Evolutionary conservation across 108 stramenopile species (phyloP).

Genomic region (Pseudonitzschia delicatissima): DNA sequence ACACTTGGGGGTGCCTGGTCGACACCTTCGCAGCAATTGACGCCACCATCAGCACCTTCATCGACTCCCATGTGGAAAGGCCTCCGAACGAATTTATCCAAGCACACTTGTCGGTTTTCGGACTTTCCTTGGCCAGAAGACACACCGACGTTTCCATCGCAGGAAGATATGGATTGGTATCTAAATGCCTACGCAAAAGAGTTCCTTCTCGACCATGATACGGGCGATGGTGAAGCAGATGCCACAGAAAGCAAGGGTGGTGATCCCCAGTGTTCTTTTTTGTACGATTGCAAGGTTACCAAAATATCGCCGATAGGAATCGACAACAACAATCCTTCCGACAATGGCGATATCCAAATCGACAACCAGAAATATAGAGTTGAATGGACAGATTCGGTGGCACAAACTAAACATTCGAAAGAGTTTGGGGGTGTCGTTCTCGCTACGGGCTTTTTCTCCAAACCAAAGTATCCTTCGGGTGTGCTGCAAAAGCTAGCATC

Average conservation of each 20-base stretch:
- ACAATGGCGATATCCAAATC: too few species aligned
- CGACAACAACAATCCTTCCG: not conserved
- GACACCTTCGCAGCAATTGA: conserved; percentile 3
- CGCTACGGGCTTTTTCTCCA: conserved; percentile 66
- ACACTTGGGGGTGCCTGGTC: conserved; percentile 60
- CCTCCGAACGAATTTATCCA: conserved; percentile 63
- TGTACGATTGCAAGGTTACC: conserved; percentile 3
- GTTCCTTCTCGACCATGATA: conserved; percentile 26
- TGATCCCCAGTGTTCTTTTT: not conserved
- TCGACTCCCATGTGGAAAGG: conserved; percentile 51
- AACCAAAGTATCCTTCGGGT: conserved; percentile 41
- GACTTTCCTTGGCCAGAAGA: conserved; percentile 65
- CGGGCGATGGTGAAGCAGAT: not conserved
- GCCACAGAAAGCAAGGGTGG: not conserved
- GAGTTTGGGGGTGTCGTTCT: conserved; percentile 65
- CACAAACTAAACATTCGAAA: conserved; percentile 27
- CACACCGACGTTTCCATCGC: conserved; percentile 55
- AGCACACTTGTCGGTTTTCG: conserved; percentile 63
- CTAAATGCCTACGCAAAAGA: conserved; percentile 44
- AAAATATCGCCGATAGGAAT: not conserved
- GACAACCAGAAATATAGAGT: conserved; percentile 39
- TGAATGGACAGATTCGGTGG: conserved; percentile 46
- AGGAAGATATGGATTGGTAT: conserved; percentile 55
- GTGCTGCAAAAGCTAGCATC: not conserved
- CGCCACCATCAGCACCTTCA: conserved; percentile 1